Evolutionary conservation across 2,329 filamentous ascomycete genomes (phyloP), one percentile per base, ranked within the genome.

Genomic region (Curvularia lunata): DNA sequence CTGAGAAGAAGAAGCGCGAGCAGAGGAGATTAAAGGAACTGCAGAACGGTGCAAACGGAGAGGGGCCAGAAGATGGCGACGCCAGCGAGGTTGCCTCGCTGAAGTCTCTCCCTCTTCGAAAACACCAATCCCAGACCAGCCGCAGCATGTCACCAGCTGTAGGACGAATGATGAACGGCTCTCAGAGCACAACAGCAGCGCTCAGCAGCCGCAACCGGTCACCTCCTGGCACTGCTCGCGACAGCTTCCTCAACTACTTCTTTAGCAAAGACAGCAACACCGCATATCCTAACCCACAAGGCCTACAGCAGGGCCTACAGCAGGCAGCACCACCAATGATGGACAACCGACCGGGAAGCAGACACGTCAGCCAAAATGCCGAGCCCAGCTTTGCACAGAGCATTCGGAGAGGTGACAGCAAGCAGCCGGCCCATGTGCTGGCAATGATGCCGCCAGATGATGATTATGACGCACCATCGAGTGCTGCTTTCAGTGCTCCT

Each of bases 171-270:
- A 86, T 92, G 70, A 89, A 89, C 69, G 88, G 88, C 46, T 65
- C 70, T 57, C 71, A 75, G 58, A 70, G 67, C 62, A 83, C 92
- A 61, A 81, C 86, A 34, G 83, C 87, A 30, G 84, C 88, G 10
- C 79, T 92, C 68, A 92, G 92, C 10, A 77, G 77, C 55, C 83
- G 89, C 52, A 82, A 86, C 34, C 80, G 80, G 30, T 89, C 88
- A 42, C 87, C 88, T 10, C 83, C 86, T 19, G 59, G 56, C 27
- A 85, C 74, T n/a, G 86, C 91, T 40, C 86, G 89, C 61, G 95
- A 99, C 78, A 96, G 92, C 0, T 99, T 99, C 82, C 79, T 99
- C 61, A 98, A 94, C 79, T 99, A 99, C 79, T 99, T 99, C 80
- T 99, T 99, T 71, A 93, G 95, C 69, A 98, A 99, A 75, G 95